A percentile compares a stretch with the other conserved stretches of the same genome.
Conservation (phyloP, 129 eudicot species). For the Cynara cardunculus region DNA sequence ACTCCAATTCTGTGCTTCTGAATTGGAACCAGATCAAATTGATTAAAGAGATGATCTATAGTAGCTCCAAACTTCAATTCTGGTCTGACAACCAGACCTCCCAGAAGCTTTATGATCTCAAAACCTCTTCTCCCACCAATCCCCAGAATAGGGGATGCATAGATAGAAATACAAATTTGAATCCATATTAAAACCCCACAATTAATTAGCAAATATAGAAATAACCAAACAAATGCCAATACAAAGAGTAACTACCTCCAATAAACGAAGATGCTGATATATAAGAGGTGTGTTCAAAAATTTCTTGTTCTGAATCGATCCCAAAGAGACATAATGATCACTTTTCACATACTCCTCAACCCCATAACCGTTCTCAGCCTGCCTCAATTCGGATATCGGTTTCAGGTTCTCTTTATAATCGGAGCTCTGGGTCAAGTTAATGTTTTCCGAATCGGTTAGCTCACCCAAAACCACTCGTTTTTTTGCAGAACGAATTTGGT, state of each 20-base stretch:
- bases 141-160: not conserved
- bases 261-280: slow-evolving; percentile 61
- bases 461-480: slow-evolving; percentile 69
- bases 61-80: not conserved
- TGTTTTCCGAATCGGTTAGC: slow-evolving; percentile 29
- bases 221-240: not conserved
- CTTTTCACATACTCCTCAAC: slow-evolving; percentile 11
- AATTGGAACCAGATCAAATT: not conserved
- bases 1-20: not conserved
- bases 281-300: slow-evolving; percentile 45
- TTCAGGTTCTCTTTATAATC: slow-evolving; percentile 5
- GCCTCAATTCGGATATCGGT: slow-evolving; percentile 5
- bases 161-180: not conserved
- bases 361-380: not conserved
- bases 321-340: slow-evolving; percentile 10
- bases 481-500: slow-evolving; percentile 23
- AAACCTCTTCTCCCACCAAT: not conserved
- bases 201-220: not conserved
- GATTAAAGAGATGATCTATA: not conserved
- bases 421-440: not conserved
- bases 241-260: slow-evolving; percentile 55
- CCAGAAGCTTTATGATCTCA: not conserved
- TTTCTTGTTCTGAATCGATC: slow-evolving; percentile 25
- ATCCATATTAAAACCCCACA: not conserved
- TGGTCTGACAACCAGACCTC: no score